Evolutionary conservation across 169 alveolate genomes (phyloP).

Genomic region (Plasmodium gallinaceum): DNA sequence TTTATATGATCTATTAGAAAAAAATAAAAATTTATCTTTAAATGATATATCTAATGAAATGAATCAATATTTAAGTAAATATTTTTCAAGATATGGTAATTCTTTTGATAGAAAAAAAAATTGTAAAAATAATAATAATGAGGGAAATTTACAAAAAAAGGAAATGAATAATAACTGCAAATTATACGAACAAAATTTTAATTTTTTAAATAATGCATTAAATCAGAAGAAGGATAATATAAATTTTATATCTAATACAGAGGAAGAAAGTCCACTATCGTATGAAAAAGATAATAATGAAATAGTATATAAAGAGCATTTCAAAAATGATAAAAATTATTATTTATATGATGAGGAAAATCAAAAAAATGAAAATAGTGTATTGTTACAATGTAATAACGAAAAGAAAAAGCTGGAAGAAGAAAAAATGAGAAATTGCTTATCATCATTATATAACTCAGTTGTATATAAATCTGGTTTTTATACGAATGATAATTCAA

Average conservation of each 20-base stretch:
- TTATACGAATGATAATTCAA: background rate
- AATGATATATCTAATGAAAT: no score
- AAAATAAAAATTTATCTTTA: background rate
- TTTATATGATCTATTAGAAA: slow-evolving; percentile 1
- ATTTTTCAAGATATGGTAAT: background rate
- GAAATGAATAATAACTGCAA: background rate
- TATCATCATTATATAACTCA: slow-evolving; percentile 14
- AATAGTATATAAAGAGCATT: background rate
- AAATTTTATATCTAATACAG: background rate
- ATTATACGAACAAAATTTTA: background rate
- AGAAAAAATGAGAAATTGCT: slow-evolving; percentile 7
- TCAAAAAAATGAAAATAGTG: background rate
- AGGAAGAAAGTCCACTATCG: background rate
- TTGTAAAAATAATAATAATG: background rate
- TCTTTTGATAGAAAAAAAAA: background rate
- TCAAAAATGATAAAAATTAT: background rate
- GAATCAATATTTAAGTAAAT: background rate
- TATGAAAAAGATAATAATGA: background rate
- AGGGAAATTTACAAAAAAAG: background rate
- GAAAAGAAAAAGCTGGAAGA: background rate
- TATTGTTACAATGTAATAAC: background rate
- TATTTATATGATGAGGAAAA: slow-evolving; percentile 1
- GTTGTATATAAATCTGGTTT: slow-evolving; percentile 12
- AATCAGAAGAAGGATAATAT: background rate
- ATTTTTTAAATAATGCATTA: background rate